Base-by-base conservation (phyloP, 805 yeast genomes). In the Candida taoyuanica region DNA sequence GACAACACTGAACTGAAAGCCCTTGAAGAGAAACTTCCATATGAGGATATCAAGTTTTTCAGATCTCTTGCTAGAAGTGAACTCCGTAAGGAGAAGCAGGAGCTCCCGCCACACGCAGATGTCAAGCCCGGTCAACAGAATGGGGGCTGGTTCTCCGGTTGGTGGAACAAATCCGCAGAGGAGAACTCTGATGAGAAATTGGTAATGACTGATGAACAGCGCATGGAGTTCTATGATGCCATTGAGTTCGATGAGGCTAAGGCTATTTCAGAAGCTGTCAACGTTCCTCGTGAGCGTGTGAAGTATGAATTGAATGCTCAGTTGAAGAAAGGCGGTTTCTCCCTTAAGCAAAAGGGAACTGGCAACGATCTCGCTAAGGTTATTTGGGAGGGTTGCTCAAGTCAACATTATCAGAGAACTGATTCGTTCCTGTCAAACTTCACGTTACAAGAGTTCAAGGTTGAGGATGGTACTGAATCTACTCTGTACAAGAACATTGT, bases 171-270 rank as follows among this genome's bases (percentile, higher is more conserved):
- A 14, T 32, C 49, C 4, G 33, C 58, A 3, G 52, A 56, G 3
- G 52, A 52, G 2, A 42, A 49, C 2, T 62, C 63, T 6, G 65
- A 68, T 4, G 57, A 64, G 7, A 64, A 68, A 3, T 56, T 79
- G 19, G 65, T 68, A 6, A 73, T 93, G 58, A 76, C 93, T 0
- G 95, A 86, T 12, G 95, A 88, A 48, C 96, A 93, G 54, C 72
- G 85, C 46, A 73, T 86, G 54, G 98, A 94, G 42, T 67, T 93
- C 16, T 89, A 87, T 54, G 95, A 86, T 43, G 95, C 97, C 0
- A 89, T 93, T 47, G 99, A 89, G 46, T 89, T 81, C 49, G 85
- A 89, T 49, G 96, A 89, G 44, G 61, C 68, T 16, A 67, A 73
- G 34, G 66, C 65, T 1, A 39, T 73, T 1, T 52, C 69, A 1